Conservation (phyloP, 176 grass and related monocot species). For the Cenchrus fungigraminus region DNA sequence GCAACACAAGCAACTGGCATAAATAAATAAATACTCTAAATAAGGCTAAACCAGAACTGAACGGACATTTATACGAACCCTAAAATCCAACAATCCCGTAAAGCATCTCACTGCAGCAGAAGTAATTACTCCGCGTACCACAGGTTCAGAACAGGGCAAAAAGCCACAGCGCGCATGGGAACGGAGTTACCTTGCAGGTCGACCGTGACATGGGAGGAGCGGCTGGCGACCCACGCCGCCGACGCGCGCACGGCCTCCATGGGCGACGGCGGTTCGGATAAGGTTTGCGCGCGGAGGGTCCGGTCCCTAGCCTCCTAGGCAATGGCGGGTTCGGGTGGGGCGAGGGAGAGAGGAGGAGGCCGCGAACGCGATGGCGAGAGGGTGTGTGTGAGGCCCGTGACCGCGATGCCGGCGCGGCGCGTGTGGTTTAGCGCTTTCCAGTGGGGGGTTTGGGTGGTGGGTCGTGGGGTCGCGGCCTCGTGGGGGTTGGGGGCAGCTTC, state of each 20-base stretch:
- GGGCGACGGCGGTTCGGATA: slow-evolving; percentile 29
- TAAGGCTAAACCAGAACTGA: background rate
- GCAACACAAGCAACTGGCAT: background rate
- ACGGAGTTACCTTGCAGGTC: slow-evolving; percentile 56
- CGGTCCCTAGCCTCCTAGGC: slow-evolving; percentile 5
- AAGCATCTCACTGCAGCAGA: background rate
- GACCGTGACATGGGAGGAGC: slow-evolving; percentile 82
- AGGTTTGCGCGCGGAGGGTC: slow-evolving; percentile 15
- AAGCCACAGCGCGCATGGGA: background rate
- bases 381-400: background rate
- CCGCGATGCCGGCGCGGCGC: background rate
- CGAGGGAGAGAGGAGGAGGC: slow-evolving; percentile 3
- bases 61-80: slow-evolving; percentile 9
- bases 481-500: background rate
- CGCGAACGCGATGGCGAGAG: slow-evolving; percentile 26
- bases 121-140: background rate
- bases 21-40: background rate
- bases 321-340: background rate
- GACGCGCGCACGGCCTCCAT: slow-evolving; percentile 87
- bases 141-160: background rate
- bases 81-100: slow-evolving; percentile 43
- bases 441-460: slow-evolving; percentile 20
- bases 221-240: slow-evolving; percentile 83
- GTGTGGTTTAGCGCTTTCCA: slow-evolving; percentile 34
- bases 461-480: background rate